Evolutionary conservation across 192 early-diverging fungal species (phyloP), one percentile per base, ranked within the genome.

Genomic region (Globomyces pollinis-pini): DNA sequence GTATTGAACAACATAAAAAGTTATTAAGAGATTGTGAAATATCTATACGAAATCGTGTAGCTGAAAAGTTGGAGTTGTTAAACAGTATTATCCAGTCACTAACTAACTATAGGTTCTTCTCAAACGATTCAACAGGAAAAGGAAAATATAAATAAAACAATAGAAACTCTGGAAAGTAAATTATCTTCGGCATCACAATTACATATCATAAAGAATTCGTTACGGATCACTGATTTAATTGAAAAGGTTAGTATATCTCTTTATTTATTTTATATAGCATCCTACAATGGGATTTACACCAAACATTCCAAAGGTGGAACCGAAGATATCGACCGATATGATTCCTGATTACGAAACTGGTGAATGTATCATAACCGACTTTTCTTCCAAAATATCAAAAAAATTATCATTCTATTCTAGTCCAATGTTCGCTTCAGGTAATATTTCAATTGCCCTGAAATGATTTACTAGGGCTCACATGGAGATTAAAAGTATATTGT

Each of bases 401-500:
- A 62, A 9, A 11, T n/a, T 38, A 7, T 3, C 33, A 4, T 11
- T 68, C 2, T 62, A 58, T 36, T 69, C 63, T 5, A 28, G 47
- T 2, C 26, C 50, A 3, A 49, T 62, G 24, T 28, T 1, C 15
- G 51, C 51, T 9, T 50, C 52, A 20, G 66, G 59, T 13, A 20
- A n/a, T n/a, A n/a, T n/a, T n/a, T n/a, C n/a, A n/a, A n/a, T n/a
- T n/a, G n/a, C n/a, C n/a, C n/a, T n/a, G n/a, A n/a, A n/a, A n/a
- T n/a, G n/a, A 47, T 47, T 47, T 47, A 12, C 44, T 21, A 47
- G 23, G 6, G 23, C 44, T 67, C 38, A 32, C 18, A 31, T 74
- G 61, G 68, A 61, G 52, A n/a, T 56, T 68, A 15, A 66, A 68
- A 44, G 66, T 72, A 1, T 72, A 65, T 38, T 64, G 62, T 28